phyloP scores from a whole-genome alignment of 345 rosid species.

The Camelina hispida region DNA sequence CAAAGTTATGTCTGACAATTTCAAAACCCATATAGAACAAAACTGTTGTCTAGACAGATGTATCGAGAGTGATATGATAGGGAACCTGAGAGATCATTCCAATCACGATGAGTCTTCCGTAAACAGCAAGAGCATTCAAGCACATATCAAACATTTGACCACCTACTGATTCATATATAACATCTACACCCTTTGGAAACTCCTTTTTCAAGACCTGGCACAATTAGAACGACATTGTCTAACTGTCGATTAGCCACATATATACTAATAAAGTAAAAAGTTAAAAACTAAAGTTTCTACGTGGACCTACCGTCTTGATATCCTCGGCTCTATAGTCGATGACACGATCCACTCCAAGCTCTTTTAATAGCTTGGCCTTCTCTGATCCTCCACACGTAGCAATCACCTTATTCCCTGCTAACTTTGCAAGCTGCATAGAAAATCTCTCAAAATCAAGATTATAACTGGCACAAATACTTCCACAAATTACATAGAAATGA shows the following conservation, averaged over 20 bases:
- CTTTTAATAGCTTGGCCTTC: conserved; percentile 81
- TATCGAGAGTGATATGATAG: conserved; percentile 15
- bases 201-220: conserved; percentile 80
- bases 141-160: conserved; percentile 91
- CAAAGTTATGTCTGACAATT: background rate
- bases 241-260: background rate
- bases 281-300: conserved; percentile 12
- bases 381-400: conserved; percentile 96
- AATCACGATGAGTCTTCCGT: conserved; percentile 80
- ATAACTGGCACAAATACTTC: background rate
- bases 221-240: background rate
- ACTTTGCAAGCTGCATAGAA: conserved; percentile 77
- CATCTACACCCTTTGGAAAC: conserved; percentile 84
- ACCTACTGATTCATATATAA: conserved; percentile 93
- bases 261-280: background rate
- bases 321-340: conserved; percentile 86
- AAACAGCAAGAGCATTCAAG: conserved; percentile 80
- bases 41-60: background rate
- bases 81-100: conserved; percentile 99
- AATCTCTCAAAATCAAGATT: background rate
- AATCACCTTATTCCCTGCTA: conserved; percentile 82
- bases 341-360: conserved; percentile 83
- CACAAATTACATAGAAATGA: background rate
- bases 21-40: conserved; percentile 5
- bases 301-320: conserved; percentile 70